These are phyloP conservation scores for Polyporus tsugae DNA, from an alignment of 1,284 basidiomycete genomes.

Conservation along the genomic window DNA sequence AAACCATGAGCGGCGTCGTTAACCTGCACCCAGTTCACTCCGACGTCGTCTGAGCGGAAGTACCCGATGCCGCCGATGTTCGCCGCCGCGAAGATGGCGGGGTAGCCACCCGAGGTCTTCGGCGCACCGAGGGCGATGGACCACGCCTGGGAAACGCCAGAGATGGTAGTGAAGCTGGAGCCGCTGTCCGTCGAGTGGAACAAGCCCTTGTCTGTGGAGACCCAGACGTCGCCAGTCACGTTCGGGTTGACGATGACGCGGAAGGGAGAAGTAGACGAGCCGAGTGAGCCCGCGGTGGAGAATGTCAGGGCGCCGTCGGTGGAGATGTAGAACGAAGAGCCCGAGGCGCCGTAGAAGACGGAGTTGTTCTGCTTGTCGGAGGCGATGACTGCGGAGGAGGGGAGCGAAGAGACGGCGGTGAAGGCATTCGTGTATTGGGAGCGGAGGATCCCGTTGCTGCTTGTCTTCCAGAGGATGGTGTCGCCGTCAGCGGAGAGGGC, in stretches of 20 bases:
- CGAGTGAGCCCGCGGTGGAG: slow-evolving; percentile 50
- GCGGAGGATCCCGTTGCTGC: slow-evolving; percentile 56
- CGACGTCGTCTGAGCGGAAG: slow-evolving; percentile 66
- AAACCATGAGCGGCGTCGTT: slow-evolving; percentile 70
- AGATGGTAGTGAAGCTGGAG: slow-evolving; percentile 55
- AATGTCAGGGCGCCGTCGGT: slow-evolving; percentile 64
- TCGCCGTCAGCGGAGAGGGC: slow-evolving; percentile 64
- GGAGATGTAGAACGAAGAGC: slow-evolving; percentile 64
- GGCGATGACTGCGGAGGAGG: slow-evolving; percentile 60
- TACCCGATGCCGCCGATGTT: slow-evolving; percentile 59
- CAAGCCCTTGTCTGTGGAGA: slow-evolving; percentile 66
- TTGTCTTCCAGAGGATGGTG: slow-evolving; percentile 65
- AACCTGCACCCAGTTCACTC: slow-evolving; percentile 67
- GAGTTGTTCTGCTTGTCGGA: slow-evolving; percentile 67
- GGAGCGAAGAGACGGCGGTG: slow-evolving; percentile 56
- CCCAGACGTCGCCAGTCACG: slow-evolving; percentile 65
- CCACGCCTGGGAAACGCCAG: slow-evolving; percentile 61
- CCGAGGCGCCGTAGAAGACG: slow-evolving; percentile 65
- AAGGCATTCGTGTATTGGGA: slow-evolving; percentile 61
- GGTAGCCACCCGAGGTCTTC: slow-evolving; percentile 56
- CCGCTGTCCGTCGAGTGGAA: slow-evolving; percentile 68
- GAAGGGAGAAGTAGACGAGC: slow-evolving; percentile 55
- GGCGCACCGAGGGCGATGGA: slow-evolving; percentile 66
- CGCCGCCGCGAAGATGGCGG: slow-evolving; percentile 64
- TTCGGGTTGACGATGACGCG: slow-evolving; percentile 63